Conservation (phyloP, 2,329 filamentous ascomycete genomes). For the Orbilia ellipsospora region DNA sequence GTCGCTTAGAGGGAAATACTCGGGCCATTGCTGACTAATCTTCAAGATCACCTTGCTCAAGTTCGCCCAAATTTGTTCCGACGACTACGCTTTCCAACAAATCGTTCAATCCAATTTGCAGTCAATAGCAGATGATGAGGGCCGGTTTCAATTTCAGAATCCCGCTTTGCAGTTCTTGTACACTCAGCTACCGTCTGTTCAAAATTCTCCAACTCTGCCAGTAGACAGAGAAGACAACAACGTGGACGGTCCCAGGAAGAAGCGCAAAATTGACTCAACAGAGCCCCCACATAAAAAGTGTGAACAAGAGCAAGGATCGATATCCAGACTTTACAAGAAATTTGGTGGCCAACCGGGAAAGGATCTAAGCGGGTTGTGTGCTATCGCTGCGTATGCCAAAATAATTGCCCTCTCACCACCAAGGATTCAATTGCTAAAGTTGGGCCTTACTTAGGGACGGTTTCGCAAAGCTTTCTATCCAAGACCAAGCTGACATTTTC, state of each 20-base stretch:
- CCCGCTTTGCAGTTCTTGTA: conserved; percentile 37
- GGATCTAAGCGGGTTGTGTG: conserved; percentile 24
- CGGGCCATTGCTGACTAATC: neutral
- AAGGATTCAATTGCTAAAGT: neutral
- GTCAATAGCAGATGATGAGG: conserved; percentile 23
- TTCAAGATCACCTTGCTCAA: conserved; percentile 40
- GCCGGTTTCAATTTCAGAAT: conserved; percentile 43
- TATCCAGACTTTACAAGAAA: conserved; percentile 43
- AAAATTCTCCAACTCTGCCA: neutral
- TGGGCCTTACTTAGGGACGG: conserved; percentile 24
- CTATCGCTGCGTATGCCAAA: conserved; percentile 38
- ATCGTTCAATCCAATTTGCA: conserved; percentile 41
- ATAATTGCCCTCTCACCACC: neutral
- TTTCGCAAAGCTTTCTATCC: conserved; percentile 48
- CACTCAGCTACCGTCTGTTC: conserved; percentile 6
- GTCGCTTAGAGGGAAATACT: neutral
- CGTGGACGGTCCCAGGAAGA: conserved; percentile 38
- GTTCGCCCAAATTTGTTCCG: conserved; percentile 46
- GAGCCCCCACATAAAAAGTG: neutral
- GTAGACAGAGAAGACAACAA: neutral
- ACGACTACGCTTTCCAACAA: conserved; percentile 47
- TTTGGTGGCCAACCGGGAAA: conserved; percentile 28
- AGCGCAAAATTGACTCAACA: conserved; percentile 30
- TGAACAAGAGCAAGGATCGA: conserved; percentile 1
- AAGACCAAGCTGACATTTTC: conserved; percentile 41